Conservation (phyloP, 2,329 filamentous ascomycete genomes). For the Metarhizium guizhouense region DNA sequence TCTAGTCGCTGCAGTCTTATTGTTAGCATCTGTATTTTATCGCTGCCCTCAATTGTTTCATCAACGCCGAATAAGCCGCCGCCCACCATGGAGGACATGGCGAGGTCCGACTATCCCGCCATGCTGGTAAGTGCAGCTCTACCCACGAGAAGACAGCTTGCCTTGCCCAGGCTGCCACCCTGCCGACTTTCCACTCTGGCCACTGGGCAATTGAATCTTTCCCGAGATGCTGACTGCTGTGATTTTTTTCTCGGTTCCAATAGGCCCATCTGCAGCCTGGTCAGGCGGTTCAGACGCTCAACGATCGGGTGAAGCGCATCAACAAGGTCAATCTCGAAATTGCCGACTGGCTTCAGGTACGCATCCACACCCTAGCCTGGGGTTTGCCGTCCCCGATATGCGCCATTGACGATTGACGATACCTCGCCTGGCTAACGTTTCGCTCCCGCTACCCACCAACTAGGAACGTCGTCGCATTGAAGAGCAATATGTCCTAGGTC, state of each 20-base stretch:
- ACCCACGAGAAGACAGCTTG: no score
- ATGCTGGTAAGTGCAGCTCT: constrained; percentile 65
- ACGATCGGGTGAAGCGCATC: constrained; percentile 82
- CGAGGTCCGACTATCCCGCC: constrained; percentile 83
- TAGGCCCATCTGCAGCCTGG: constrained; percentile 73
- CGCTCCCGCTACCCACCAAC: constrained; percentile 5
- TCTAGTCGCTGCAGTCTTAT: constrained; percentile 7
- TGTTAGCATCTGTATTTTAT: constrained; percentile 20
- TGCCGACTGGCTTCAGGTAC: constrained; percentile 93
- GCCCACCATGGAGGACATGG: constrained; percentile 63
- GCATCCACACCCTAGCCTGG: constrained; percentile 8
- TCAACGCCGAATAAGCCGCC: neutral
- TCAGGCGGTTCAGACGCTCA: constrained; percentile 73
- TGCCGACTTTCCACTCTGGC: neutral
- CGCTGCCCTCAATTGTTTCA: neutral
- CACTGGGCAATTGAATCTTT: constrained; percentile 3
- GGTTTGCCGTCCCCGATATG: neutral
- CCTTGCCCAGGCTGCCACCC: constrained; percentile 3
- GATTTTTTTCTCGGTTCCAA: neutral
- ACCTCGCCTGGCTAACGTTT: neutral
- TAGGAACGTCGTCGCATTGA: constrained; percentile 90
- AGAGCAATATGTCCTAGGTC: constrained; percentile 74
- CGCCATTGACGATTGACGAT: neutral
- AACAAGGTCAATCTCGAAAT: constrained; percentile 80
- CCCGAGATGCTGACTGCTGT: constrained; percentile 1